These are phyloP conservation scores for Arabis alpina DNA, from an alignment of 345 rosid species.

Conservation along the genomic window DNA sequence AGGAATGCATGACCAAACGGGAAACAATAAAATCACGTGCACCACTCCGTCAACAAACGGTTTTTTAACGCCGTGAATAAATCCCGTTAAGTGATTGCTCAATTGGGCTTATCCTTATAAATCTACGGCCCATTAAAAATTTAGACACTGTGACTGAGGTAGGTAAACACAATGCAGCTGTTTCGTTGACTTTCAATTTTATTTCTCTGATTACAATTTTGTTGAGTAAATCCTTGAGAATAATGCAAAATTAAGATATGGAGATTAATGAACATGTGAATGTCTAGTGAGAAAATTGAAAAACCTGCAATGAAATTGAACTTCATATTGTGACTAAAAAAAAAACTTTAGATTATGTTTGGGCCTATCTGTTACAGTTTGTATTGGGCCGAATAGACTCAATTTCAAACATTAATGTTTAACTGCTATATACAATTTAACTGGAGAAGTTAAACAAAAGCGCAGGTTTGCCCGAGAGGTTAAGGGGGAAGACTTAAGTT, in stretches of 20 bases:
- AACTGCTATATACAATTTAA: too few species aligned
- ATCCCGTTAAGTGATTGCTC: neutral
- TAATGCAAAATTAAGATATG: neutral
- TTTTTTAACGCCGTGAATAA: conserved; percentile 22
- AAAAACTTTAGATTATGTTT: neutral
- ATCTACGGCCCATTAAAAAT: neutral
- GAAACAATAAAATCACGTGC: conserved; percentile 23
- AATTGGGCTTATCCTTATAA: neutral
- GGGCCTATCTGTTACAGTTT: neutral
- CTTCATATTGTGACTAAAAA: neutral
- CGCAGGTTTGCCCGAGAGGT: conserved; percentile 94
- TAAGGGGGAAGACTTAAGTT: conserved; percentile 96
- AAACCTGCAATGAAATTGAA: neutral
- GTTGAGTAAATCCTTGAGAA: neutral
- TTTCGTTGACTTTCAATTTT: neutral
- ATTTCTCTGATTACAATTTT: neutral
- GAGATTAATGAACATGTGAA: neutral
- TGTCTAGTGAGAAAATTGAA: neutral
- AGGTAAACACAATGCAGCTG: neutral
- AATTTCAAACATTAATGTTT: too few species aligned
- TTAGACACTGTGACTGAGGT: neutral
- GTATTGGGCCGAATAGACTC: neutral
- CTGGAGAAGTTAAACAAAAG: too few species aligned
- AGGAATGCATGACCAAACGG: conserved; percentile 29
- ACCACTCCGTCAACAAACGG: neutral